A percentile compares a stretch with the other conserved stretches of the same genome.
These are phyloP conservation scores for Sporisorium scitamineum DNA, from an alignment of 1,284 basidiomycete genomes.

Conservation along the genomic window DNA sequence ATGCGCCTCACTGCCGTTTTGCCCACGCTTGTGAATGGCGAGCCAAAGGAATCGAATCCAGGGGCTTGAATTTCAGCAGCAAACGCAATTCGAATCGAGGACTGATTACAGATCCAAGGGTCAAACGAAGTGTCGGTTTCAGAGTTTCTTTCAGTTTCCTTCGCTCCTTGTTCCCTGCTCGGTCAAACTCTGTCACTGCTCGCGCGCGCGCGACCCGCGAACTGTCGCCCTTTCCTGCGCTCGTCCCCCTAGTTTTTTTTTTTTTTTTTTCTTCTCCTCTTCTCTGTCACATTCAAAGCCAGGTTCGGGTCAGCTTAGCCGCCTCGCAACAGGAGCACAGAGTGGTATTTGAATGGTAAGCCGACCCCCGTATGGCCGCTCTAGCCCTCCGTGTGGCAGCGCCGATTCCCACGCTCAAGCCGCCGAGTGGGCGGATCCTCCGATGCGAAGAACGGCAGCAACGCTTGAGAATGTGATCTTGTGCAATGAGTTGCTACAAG, in stretches of 20 bases:
- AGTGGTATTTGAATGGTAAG: background rate
- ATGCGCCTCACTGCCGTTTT: slow-evolving; percentile 4
- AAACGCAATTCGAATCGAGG: background rate
- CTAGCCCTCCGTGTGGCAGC: background rate
- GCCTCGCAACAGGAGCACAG: background rate
- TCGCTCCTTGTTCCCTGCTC: background rate
- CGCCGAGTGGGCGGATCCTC: background rate
- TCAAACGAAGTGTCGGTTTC: slow-evolving; percentile 7
- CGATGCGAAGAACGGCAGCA: background rate
- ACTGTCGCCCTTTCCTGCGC: background rate
- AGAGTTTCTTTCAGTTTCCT: slow-evolving; percentile 5
- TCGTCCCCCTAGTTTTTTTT: background rate
- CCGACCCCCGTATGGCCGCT: background rate
- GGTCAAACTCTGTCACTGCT: slow-evolving; percentile 1
- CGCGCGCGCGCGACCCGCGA: background rate
- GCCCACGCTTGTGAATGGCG: slow-evolving; percentile 4
- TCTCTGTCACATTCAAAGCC: background rate
- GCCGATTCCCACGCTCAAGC: slow-evolving; percentile 7
- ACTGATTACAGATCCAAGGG: background rate
- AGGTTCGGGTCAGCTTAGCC: background rate
- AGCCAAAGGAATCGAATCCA: background rate
- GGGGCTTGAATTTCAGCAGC: background rate
- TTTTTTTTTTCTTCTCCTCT: background rate
- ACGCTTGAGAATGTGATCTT: background rate
- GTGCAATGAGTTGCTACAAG: too few relatives aligned